These are phyloP conservation scores for Tremella yokohamensis DNA, from an alignment of 768 basidiomycete species.

Conservation along the genomic window DNA sequence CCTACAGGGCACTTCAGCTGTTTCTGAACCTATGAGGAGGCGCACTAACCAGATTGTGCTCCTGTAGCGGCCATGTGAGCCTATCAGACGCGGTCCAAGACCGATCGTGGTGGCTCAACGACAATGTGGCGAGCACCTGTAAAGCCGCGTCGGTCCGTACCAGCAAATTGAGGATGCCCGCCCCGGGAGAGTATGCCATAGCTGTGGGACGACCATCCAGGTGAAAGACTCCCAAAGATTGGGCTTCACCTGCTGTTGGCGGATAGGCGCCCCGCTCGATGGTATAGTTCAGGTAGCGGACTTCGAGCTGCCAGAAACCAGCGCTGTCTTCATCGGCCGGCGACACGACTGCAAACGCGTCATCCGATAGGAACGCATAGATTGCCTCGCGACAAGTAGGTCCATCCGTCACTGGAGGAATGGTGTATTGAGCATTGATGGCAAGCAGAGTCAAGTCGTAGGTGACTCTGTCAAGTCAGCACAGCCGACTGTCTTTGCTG, in stretches of 20 bases:
- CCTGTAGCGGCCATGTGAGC: not conserved
- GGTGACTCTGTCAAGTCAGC: not conserved
- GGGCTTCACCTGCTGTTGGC: constrained; percentile 6
- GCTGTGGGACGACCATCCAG: not conserved
- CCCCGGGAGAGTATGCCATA: not conserved
- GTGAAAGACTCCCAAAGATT: not conserved
- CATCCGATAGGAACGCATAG: constrained; percentile 17
- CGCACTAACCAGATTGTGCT: not conserved
- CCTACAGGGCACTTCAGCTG: not conserved
- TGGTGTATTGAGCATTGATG: constrained; percentile 22
- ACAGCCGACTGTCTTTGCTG: too few relatives aligned
- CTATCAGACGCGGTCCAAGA: not conserved
- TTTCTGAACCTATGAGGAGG: not conserved
- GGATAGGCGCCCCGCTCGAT: constrained; percentile 10
- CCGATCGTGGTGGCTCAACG: not conserved
- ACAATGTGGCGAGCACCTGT: not conserved
- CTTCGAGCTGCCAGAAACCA: not conserved
- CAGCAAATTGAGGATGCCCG: not conserved
- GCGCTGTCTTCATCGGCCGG: not conserved
- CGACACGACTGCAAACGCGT: constrained; percentile 8
- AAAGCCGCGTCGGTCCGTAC: not conserved
- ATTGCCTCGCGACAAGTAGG: constrained; percentile 5
- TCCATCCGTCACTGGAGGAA: constrained; percentile 12
- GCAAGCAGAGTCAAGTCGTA: constrained; percentile 21
- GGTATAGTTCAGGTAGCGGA: constrained; percentile 13